Evolutionary conservation across 163 green algal species (phyloP), one percentile per base, ranked within the genome.

Genomic region (Scenedesmus sp.): DNA sequence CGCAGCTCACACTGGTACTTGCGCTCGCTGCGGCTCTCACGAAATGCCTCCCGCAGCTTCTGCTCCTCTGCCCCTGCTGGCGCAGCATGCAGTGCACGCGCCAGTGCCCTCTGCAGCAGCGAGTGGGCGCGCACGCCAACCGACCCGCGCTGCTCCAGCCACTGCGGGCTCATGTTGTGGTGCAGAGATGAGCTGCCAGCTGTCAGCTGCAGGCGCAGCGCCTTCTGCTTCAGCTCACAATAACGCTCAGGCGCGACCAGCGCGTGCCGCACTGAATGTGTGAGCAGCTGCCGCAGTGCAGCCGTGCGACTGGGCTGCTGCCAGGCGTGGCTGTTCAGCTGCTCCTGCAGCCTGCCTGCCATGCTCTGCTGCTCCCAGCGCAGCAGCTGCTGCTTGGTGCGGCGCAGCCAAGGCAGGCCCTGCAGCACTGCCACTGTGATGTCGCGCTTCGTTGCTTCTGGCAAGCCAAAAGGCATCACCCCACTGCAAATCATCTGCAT

Each of bases 311-410:
- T 62, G 4, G 77, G 77, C 77, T 79, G 70, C 16, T 8, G 16
- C 16, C 16, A 8, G 66, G 16, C 23, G 23, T 46, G 70, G 70
- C 70, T 8, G 4, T 79, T 52, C 10, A 79, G 46, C 70, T 79
- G 70, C 20, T 23, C 70, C 70, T 79, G 70, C 70, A 79, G 0
- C 23, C 70, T 52, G 20, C 70, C 20, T 79, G 23, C 23, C 20
- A 79, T 10, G 70, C 70, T 2, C 70, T 79, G 70, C 77, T 62
- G 52, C 46, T 85, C 77, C 46, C 46, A 57, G 46, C 77, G 34
- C 77, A 23, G 15, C 77, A 85, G 77, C 77, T 85, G 46, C 77
- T 85, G 77, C 77, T n/a, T 57, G 77, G 46, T 85, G 46, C 77
- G 77, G 46, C 46, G 46, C 77, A 85, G 77, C 77, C 77, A 85